These are phyloP conservation scores for Trypanosoma congolense DNA, from an alignment of 208 protist genomes.

Conservation along the genomic window DNA sequence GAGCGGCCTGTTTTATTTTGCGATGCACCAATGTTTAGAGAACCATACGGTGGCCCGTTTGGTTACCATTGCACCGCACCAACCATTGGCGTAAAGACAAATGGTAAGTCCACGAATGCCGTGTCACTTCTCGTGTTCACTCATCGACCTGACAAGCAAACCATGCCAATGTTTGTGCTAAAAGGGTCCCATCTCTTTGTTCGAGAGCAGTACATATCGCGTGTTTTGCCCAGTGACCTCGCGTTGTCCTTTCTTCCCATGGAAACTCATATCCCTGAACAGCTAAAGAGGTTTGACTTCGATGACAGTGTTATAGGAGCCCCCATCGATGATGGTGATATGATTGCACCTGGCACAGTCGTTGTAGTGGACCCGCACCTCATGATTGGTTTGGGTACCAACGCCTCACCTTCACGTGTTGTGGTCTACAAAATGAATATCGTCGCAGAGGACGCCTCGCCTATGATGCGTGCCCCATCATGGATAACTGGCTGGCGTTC, in stretches of 20 bases:
- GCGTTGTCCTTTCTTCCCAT: constrained; percentile 51
- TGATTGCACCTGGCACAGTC: constrained; percentile 52
- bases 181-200: constrained; percentile 65
- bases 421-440: constrained; percentile 72
- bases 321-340: constrained; percentile 16
- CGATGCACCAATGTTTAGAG: constrained; percentile 66
- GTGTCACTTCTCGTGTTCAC: constrained; percentile 80
- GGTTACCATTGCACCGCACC: constrained; percentile 83
- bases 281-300: constrained; percentile 72
- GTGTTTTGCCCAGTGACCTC: constrained; percentile 36
- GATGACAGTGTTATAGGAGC: constrained; percentile 39
- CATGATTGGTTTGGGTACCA: constrained; percentile 72
- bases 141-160: constrained; percentile 36
- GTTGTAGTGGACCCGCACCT: constrained; percentile 77
- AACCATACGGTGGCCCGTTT: constrained; percentile 67
- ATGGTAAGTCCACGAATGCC: constrained; percentile 24
- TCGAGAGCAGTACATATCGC: constrained; percentile 53
- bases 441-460: constrained; percentile 40
- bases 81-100: constrained; percentile 68
- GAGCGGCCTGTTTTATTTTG: constrained; percentile 66
- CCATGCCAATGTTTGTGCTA: constrained; percentile 59
- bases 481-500: constrained; percentile 82
- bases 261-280: constrained; percentile 64
- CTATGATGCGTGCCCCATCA: constrained; percentile 53
- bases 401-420: constrained; percentile 44